phyloP scores from a whole-genome alignment of 1,284 basidiomycete species.

The Moesziomyces globuligerus region DNA sequence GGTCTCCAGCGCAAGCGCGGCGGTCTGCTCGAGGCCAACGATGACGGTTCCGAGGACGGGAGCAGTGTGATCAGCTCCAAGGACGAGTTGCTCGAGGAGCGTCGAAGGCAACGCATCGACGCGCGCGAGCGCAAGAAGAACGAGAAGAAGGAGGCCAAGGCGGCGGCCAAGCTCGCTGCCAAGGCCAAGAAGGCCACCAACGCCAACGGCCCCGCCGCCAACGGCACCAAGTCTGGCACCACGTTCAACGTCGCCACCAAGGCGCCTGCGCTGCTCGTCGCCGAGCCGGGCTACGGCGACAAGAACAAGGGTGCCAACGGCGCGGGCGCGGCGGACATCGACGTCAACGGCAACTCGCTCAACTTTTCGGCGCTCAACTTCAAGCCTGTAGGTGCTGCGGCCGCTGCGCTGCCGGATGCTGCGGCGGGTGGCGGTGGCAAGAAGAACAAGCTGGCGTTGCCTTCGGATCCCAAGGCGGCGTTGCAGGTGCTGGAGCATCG shows the following conservation, averaged over 20 bases:
- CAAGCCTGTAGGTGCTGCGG: slow-evolving; percentile 32
- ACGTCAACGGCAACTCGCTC: slow-evolving; percentile 38
- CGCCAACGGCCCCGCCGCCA: slow-evolving; percentile 25
- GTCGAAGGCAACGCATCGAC: slow-evolving; percentile 58
- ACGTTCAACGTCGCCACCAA: slow-evolving; percentile 32
- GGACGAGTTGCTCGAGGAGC: slow-evolving; percentile 62
- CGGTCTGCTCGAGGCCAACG: slow-evolving; percentile 17
- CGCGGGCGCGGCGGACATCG: slow-evolving; percentile 19
- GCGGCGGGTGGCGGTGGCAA: slow-evolving; percentile 22
- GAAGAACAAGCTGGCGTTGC: slow-evolving; percentile 58
- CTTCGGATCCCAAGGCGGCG: slow-evolving; percentile 63
- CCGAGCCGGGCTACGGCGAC: slow-evolving; percentile 38
- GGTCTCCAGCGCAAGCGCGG: slow-evolving; percentile 55
- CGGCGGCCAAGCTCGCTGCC: slow-evolving; percentile 28
- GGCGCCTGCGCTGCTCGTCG: slow-evolving; percentile 54
- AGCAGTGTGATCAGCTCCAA: slow-evolving; percentile 52
- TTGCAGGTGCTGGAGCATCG: slow-evolving; percentile 60
- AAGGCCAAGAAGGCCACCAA: slow-evolving; percentile 32
- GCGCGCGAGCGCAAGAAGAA: slow-evolving; percentile 61
- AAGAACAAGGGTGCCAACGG: slow-evolving; percentile 23
- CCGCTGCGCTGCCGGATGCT: slow-evolving; percentile 18
- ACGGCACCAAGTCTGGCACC: slow-evolving; percentile 23
- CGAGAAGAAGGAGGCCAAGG: slow-evolving; percentile 55
- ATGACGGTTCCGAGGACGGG: slow-evolving; percentile 35
- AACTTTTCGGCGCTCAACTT: slow-evolving; percentile 55